Evolutionary conservation across 768 basidiomycete species (phyloP).

Genomic region (Phanerodontia chrysosporium): DNA sequence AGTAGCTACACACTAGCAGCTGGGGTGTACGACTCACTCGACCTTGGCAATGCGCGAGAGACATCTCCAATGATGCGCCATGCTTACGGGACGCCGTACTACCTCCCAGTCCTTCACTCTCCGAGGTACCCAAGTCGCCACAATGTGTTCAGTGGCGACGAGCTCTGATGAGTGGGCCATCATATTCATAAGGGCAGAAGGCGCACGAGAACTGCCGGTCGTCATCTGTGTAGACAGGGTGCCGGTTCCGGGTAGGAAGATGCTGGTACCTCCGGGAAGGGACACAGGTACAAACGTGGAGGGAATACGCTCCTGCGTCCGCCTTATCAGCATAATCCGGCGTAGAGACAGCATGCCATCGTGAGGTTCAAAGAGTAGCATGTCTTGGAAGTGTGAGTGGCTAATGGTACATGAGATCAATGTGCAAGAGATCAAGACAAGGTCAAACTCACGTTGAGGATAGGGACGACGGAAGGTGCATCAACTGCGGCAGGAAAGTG

Average conservation of each 20-base stretch:
- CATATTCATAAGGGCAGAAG: conserved; percentile 34
- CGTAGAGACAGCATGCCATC: conserved; percentile 54
- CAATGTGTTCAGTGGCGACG: conserved; percentile 33
- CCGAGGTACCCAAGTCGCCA: conserved; percentile 66
- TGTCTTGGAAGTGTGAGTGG: conserved; percentile 49
- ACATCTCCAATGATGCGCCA: neutral
- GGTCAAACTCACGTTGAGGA: conserved; percentile 2
- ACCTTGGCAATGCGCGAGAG: conserved; percentile 18
- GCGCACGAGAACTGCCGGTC: conserved; percentile 24
- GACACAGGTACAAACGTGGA: conserved; percentile 25
- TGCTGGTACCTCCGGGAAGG: conserved; percentile 45
- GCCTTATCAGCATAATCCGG: conserved; percentile 44
- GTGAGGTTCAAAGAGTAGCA: conserved; percentile 62
- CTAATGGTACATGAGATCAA: too few species aligned
- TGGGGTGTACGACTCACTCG: conserved; percentile 28
- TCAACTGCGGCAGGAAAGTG: conserved; percentile 41
- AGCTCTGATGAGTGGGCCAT: conserved; percentile 33
- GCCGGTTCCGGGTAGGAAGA: conserved; percentile 56
- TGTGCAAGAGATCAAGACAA: too few species aligned
- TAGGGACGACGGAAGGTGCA: conserved; percentile 33
- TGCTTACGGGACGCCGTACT: conserved; percentile 35
- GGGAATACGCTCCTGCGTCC: conserved; percentile 18
- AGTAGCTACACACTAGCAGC: conserved; percentile 8
- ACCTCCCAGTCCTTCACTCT: conserved; percentile 49
- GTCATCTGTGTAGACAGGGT: conserved; percentile 32